Conservation (phyloP, 257 asterid species). For the Cordia subcordata region DNA sequence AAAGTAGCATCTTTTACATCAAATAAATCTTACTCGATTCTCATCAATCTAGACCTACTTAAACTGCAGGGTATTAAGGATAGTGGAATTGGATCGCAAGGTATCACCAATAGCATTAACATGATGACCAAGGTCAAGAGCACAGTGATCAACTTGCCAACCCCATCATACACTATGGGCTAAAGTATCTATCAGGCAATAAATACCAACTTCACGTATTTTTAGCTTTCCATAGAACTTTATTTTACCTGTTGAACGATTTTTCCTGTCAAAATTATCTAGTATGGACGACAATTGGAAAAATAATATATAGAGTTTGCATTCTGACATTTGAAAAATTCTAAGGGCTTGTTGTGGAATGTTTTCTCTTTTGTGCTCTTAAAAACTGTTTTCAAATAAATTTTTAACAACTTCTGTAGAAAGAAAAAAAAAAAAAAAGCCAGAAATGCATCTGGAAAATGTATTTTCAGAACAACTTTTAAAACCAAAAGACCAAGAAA, state of each 20-base stretch:
- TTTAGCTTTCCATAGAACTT: background rate
- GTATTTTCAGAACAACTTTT: no score
- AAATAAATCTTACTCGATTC: background rate
- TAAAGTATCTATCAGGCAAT: conserved; percentile 15
- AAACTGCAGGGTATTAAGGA: conserved; percentile 84
- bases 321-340: background rate
- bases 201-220: background rate
- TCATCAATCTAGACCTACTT: background rate
- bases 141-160: conserved; percentile 94
- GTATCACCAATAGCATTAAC: conserved; percentile 91
- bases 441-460: no score
- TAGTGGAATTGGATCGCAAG: conserved; percentile 97
- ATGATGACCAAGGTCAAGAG: conserved; percentile 96
- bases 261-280: background rate
- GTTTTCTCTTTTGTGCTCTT: no score
- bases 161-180: conserved; percentile 90
- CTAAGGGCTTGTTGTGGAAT: no score
- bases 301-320: background rate
- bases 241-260: background rate
- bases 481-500: no score
- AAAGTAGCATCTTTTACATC: background rate
- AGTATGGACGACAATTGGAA: background rate
- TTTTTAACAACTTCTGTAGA: no score
- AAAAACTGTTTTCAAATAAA: no score
- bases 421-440: no score